Evolutionary conservation across 495 filamentous ascomycete genomes (phyloP), one percentile per base, ranked within the genome.

Genomic region (Lasiosphaeria hispida): DNA sequence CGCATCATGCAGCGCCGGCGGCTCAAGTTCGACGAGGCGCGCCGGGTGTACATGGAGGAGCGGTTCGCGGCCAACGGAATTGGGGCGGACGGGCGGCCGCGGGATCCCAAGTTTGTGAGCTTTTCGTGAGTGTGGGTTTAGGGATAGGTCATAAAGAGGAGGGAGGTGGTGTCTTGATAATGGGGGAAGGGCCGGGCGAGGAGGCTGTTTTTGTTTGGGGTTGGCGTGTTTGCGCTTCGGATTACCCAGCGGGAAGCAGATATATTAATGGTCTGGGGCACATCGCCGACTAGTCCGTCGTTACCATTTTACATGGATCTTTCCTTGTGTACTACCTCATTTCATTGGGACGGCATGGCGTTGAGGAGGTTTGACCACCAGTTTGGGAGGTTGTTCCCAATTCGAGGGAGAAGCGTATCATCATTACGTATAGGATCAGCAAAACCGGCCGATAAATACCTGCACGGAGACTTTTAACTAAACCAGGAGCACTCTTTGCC

Each of bases 61-160:
- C 78, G 87, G 59, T 94, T 98, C 66, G 81, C 81, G 63, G 90
- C 85, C 68, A 90, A 96, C 65, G 87, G 88, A 53, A 97, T 98
- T 66, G 92, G 85, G 10, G 77, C 86, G 13, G 95, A 97, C 72
- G 94, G 95, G 36, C 74, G 84, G 65, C 94, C 94, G 49, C 84
- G 85, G 69, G 94, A 97, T 80, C 91, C 91, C 55, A 96, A 96
- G 77, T 95, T 96, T 68, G 90, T 96, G 10, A 92, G 88, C 54
- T 96, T 96, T 72, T 94, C 90, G 23, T 95, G 51, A 69, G 30
- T 1, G 19, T 11, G 18, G 34, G n/a, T 45, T 4, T 8, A n/a
- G 37, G 10, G 33, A 17, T 2, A 1, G 19, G 30, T n/a, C n/a
- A 13, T 34, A 23, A 33, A 23, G n/a, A 30, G n/a, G 11, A 7